Evolutionary conservation across 768 basidiomycete genomes (phyloP), one percentile per base, ranked within the genome.

Genomic region (Russula abietina): DNA sequence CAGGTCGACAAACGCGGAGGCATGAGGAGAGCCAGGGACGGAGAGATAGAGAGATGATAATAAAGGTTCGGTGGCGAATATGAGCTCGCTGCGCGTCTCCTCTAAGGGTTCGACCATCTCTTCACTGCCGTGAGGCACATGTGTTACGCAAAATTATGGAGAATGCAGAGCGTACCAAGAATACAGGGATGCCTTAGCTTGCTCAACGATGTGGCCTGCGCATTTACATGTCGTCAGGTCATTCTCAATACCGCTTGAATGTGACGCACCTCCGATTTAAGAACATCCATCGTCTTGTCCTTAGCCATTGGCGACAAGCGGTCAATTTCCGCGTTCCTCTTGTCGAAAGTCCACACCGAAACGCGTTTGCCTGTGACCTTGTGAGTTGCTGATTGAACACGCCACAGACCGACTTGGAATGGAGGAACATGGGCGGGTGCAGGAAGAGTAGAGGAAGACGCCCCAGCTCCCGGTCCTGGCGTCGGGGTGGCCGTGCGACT

Each of bases 51-150:
- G 80, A 1, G 92, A 91, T 0, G 93, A 89, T 11, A 91, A 75
- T 36, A 98, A 78, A 33, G 88, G 88, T 71, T 99, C 97, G 0
- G 97, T 97, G 9, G 95, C 96, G 70, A 98, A 98, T 45, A 88
- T 85, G 45, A 98, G 78, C 69, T 96, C 91, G 41, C 78, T 88
- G 60, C 96, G 80, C 0, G 94, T 89, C 74, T 99, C 96, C 71
- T 98, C 94, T 51, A 97, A 76, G 28, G 97, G 96, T 75, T 99
- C 97, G 32, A 96, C 94, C 87, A 98, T 91, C 77, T 98, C 96
- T 93, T 73, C 58, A 50, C 26, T 7, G 28, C 61, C 61, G 61
- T 60, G 51, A 67, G 60, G 60, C 46, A 45, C 41, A 63, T 60
- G 63, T 62, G 51, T 69, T 43, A 22, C 56, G 26, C 22, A 32